A percentile compares a stretch with the other conserved stretches of the same genome.
Evolutionary conservation across 768 basidiomycete species (phyloP).

Genomic region (Macrocybe gigantea): DNA sequence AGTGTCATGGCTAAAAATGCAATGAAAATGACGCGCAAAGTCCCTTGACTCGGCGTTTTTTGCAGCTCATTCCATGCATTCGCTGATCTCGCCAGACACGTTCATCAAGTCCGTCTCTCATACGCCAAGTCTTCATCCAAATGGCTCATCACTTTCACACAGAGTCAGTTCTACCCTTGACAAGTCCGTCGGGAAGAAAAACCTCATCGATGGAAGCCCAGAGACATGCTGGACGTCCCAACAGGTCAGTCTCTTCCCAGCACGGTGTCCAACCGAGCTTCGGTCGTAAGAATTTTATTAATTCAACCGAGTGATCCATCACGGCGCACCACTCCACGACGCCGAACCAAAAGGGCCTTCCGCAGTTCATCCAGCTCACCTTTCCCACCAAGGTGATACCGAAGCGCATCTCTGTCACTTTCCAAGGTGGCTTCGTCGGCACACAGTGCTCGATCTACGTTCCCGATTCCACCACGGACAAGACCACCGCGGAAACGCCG

Average conservation of each 20-base stretch:
- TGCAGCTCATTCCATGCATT: constrained; percentile 12
- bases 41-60: too few relatives aligned
- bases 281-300: not conserved
- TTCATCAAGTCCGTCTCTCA: constrained; percentile 42
- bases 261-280: too few relatives aligned
- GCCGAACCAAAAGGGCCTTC: constrained; percentile 50
- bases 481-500: not conserved
- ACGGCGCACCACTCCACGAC: too few relatives aligned
- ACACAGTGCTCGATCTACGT: constrained; percentile 51
- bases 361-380: constrained; percentile 66
- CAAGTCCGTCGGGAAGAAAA: constrained; percentile 65
- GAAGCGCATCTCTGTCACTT: constrained; percentile 53
- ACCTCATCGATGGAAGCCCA: constrained; percentile 61
- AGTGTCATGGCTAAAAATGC: too few relatives aligned
- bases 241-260: constrained; percentile 38
- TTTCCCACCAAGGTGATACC: constrained; percentile 55
- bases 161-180: constrained; percentile 82
- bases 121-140: not conserved
- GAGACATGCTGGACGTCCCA: constrained; percentile 87
- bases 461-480: constrained; percentile 10
- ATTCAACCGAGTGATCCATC: not conserved
- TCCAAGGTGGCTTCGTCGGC: constrained; percentile 86
- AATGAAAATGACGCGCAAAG: too few relatives aligned
- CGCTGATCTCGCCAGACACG: constrained; percentile 38
- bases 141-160: constrained; percentile 6